These are phyloP conservation scores for Pyricularia pennisetigena DNA, from an alignment of 2,329 filamentous ascomycete species.

Conservation along the genomic window DNA sequence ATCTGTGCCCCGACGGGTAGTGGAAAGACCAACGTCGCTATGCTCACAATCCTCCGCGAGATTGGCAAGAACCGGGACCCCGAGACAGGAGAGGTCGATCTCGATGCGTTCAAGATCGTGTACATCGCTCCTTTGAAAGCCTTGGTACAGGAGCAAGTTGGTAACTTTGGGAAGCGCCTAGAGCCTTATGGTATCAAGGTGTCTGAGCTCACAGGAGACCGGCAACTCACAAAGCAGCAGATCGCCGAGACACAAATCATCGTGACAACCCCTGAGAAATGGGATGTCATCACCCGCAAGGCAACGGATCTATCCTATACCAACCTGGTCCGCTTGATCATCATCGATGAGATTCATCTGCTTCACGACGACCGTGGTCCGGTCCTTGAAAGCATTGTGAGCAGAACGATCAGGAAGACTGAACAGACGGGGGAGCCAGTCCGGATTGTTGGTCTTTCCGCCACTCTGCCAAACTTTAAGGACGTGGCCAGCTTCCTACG, in stretches of 20 bases:
- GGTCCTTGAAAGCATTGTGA: constrained; percentile 93
- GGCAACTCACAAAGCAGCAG: constrained; percentile 96
- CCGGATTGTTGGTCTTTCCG: constrained; percentile 83
- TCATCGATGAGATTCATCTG: constrained; percentile 97
- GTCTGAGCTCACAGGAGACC: constrained; percentile 92
- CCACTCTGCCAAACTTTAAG: constrained; percentile 90
- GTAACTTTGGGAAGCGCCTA: constrained; percentile 88
- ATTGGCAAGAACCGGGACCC: constrained; percentile 91
- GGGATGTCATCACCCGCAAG: constrained; percentile 97
- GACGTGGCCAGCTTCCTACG: constrained; percentile 94
- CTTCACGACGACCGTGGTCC: constrained; percentile 96
- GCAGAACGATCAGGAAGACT: constrained; percentile 81
- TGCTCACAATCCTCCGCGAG: constrained; percentile 92
- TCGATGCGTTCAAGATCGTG: constrained; percentile 97
- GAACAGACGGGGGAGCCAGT: constrained; percentile 94
- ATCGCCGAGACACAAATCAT: constrained; percentile 97
- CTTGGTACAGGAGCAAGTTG: constrained; percentile 93
- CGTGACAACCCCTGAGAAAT: constrained; percentile 97
- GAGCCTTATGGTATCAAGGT: constrained; percentile 88
- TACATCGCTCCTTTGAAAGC: constrained; percentile 96
- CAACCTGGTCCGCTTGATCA: constrained; percentile 88
- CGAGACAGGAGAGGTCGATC: constrained; percentile 82
- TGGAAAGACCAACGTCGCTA: constrained; percentile 97
- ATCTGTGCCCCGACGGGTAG: constrained; percentile 95
- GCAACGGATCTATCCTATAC: constrained; percentile 95